phyloP scores from a whole-genome alignment of 2,329 filamentous ascomycete species.

The Drechslerella coelobrocha region DNA sequence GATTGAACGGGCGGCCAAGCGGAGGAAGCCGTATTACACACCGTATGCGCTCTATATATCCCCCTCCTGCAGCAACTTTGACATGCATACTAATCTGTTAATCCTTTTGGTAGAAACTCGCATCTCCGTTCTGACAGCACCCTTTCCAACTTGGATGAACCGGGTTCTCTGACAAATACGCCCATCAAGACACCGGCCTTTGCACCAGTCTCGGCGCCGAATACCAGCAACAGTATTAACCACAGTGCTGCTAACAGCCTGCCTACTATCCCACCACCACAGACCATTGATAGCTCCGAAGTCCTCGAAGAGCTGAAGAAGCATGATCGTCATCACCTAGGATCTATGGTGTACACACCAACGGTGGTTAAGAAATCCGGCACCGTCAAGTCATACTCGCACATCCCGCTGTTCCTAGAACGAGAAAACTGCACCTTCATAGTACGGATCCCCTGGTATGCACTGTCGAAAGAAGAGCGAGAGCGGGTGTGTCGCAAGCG shows the following conservation, averaged over 20 bases:
- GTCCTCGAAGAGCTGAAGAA: constrained; percentile 51
- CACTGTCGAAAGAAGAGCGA: constrained; percentile 72
- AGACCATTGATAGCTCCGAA: constrained; percentile 54
- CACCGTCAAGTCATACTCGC: constrained; percentile 65
- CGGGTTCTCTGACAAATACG: constrained; percentile 21
- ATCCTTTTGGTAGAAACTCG: constrained; percentile 1
- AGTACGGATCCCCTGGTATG: constrained; percentile 81
- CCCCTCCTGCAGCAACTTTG: not conserved
- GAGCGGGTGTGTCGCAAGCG: constrained; percentile 83
- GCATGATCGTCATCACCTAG: constrained; percentile 53
- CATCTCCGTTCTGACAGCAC: constrained; percentile 40
- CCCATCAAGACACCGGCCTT: constrained; percentile 21
- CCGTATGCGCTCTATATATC: not conserved
- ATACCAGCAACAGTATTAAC: constrained; percentile 12
- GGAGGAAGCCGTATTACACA: constrained; percentile 27
- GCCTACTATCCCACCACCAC: constrained; percentile 52
- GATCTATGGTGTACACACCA: constrained; percentile 54
- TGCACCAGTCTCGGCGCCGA: constrained; percentile 3
- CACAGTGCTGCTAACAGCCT: constrained; percentile 4
- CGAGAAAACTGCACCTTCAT: constrained; percentile 91
- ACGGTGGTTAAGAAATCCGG: constrained; percentile 54
- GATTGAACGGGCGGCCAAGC: constrained; percentile 28
- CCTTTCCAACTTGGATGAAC: constrained; percentile 37
- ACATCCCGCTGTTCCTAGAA: constrained; percentile 76
- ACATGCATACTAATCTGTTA: not conserved